These are phyloP conservation scores for Trichoderma koningii DNA, from an alignment of 2,329 filamentous ascomycete genomes.

Conservation along the genomic window DNA sequence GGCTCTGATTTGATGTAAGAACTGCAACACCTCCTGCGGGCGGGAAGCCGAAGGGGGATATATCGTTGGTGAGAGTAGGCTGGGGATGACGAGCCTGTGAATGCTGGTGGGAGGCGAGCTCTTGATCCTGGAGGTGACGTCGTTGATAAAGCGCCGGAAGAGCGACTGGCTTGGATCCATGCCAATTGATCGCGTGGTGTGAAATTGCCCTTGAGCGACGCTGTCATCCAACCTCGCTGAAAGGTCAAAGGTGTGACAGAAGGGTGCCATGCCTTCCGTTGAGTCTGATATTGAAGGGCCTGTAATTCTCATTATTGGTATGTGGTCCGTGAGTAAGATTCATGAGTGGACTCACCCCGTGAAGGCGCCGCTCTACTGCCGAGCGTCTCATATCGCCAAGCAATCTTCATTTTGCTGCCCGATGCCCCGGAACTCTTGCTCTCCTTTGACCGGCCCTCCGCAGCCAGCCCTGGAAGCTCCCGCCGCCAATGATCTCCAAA, in stretches of 20 bases:
- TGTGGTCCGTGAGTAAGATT: neutral
- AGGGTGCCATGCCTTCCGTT: constrained; percentile 41
- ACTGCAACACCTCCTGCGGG: constrained; percentile 75
- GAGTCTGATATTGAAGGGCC: constrained; percentile 27
- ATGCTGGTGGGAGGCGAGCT: constrained; percentile 61
- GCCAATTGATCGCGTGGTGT: constrained; percentile 51
- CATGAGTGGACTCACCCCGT: constrained; percentile 16
- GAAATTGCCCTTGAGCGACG: constrained; percentile 53
- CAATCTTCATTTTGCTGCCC: constrained; percentile 93
- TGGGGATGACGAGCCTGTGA: constrained; percentile 84
- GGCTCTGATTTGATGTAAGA: constrained; percentile 75
- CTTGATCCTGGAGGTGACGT: constrained; percentile 57
- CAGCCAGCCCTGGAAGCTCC: constrained; percentile 74
- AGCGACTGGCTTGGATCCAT: constrained; percentile 33
- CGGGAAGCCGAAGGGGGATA: constrained; percentile 70
- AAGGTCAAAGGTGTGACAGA: constrained; percentile 75
- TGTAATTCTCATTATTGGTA: neutral
- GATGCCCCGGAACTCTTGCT: constrained; percentile 44
- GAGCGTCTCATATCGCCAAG: constrained; percentile 91
- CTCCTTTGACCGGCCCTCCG: constrained; percentile 43
- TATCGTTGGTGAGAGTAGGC: constrained; percentile 79
- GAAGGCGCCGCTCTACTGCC: constrained; percentile 51
- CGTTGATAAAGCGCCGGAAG: constrained; percentile 65
- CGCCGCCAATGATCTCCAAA: constrained; percentile 77
- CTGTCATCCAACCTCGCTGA: constrained; percentile 60